phyloP scores from a whole-genome alignment of 148 eudicot genomes.

The Persicaria maculosa region DNA sequence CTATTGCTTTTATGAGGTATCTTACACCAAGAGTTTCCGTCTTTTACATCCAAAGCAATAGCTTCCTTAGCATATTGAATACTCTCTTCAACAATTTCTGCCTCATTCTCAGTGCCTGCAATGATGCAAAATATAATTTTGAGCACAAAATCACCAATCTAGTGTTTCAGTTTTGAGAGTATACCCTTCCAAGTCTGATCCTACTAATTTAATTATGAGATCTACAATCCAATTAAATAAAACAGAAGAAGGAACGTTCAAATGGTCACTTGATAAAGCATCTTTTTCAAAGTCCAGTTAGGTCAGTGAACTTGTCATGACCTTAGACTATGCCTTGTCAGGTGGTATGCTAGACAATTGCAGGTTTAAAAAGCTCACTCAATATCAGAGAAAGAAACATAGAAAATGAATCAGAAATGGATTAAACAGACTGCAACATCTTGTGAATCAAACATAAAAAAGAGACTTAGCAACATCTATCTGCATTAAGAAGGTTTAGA shows the following conservation, averaged over 20 bases:
- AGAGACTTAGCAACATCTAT: not conserved
- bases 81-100: constrained; percentile 68
- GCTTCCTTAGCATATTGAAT: constrained; percentile 91
- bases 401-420: not conserved
- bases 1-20: not conserved
- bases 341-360: not conserved
- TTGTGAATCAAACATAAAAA: not conserved
- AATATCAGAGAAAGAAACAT: not conserved
- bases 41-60: constrained; percentile 72
- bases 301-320: not conserved
- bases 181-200: not conserved
- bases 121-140: constrained; percentile 11
- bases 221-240: not conserved
- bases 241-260: not conserved
- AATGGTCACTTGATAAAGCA: not conserved
- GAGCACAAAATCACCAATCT: not conserved
- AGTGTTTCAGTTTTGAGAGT: not conserved
- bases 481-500: not conserved
- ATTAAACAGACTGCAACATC: not conserved
- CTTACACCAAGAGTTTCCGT: constrained; percentile 99
- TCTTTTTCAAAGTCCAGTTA: not conserved
- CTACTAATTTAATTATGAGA: not conserved
- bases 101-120: constrained; percentile 63
- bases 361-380: not conserved
- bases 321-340: not conserved